Conservation (phyloP, 2,329 filamentous ascomycete genomes). For the Ambrosiella xylebori region DNA sequence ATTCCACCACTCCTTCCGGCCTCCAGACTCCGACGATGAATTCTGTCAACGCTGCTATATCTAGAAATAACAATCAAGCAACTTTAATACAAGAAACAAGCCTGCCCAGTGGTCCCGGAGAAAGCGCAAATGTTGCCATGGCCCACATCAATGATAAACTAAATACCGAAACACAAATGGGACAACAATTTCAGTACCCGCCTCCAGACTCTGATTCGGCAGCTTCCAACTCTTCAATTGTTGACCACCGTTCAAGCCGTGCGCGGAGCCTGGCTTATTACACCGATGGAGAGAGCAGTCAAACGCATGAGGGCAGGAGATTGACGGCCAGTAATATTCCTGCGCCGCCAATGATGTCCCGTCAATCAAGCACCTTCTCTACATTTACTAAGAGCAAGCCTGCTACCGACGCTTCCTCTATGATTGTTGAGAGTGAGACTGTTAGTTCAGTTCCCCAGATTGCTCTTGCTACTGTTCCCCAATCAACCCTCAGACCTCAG, state of each 20-base stretch:
- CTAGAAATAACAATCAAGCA: constrained; percentile 22
- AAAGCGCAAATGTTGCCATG: constrained; percentile 26
- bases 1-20: constrained; percentile 29
- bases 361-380: constrained; percentile 46
- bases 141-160: constrained; percentile 36
- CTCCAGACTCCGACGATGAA: constrained; percentile 40
- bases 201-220: constrained; percentile 5
- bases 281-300: constrained; percentile 47
- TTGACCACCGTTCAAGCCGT: constrained; percentile 4
- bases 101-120: constrained; percentile 51
- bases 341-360: constrained; percentile 36
- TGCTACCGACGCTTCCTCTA: constrained; percentile 63
- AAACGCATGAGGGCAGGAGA: constrained; percentile 25
- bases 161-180: constrained; percentile 10
- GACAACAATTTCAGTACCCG: neutral
- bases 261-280: neutral
- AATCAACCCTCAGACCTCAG: constrained; percentile 57
- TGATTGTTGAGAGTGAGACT: constrained; percentile 96
- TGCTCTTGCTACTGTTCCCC: constrained; percentile 47
- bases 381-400: constrained; percentile 53
- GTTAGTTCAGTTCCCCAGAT: constrained; percentile 81
- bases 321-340: constrained; percentile 22
- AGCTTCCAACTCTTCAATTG: neutral
- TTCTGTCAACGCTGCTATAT: constrained; percentile 33
- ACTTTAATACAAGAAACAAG: constrained; percentile 90